A percentile compares a stretch with the other conserved stretches of the same genome.
These are phyloP conservation scores for Camelina laxa DNA, from an alignment of 345 rosid genomes.

Conservation along the genomic window DNA sequence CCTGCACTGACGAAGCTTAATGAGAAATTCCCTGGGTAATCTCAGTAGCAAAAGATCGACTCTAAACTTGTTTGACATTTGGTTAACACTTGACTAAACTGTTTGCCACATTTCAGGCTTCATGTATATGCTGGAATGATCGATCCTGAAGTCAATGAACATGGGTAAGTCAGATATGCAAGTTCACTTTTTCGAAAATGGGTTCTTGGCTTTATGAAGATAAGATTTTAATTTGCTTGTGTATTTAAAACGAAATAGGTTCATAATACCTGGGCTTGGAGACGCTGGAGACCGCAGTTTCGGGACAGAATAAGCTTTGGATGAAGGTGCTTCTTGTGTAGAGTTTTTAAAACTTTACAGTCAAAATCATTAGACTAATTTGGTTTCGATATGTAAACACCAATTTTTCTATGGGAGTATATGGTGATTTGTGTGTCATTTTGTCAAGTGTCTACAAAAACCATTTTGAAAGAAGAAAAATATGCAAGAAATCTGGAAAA, in stretches of 20 bases:
- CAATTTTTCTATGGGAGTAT: conserved; percentile 4
- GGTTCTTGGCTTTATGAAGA: background rate
- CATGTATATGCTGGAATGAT: conserved; percentile 92
- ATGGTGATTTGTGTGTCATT: background rate
- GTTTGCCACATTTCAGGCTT: conserved; percentile 57
- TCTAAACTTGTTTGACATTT: conserved; percentile 11
- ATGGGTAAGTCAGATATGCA: conserved; percentile 59
- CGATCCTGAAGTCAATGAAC: conserved; percentile 79
- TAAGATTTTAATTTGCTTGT: background rate
- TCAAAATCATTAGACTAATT: background rate
- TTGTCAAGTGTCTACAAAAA: conserved; percentile 4
- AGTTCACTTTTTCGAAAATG: background rate
- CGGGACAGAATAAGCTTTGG: conserved; percentile 56
- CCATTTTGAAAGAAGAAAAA: background rate
- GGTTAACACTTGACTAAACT: conserved; percentile 19
- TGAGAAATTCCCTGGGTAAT: conserved; percentile 93
- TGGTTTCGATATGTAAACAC: conserved; percentile 22
- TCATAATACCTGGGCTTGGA: conserved; percentile 96
- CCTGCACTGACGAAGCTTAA: conserved; percentile 94
- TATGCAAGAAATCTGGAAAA: background rate
- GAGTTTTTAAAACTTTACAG: background rate
- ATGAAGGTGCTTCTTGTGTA: conserved; percentile 17
- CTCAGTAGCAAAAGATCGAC: conserved; percentile 10
- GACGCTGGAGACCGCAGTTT: conserved; percentile 98
- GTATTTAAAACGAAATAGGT: conserved; percentile 47